Evolutionary conservation across 176 grass and related monocot genomes (phyloP).

Genomic region (Lolium rigidum): DNA sequence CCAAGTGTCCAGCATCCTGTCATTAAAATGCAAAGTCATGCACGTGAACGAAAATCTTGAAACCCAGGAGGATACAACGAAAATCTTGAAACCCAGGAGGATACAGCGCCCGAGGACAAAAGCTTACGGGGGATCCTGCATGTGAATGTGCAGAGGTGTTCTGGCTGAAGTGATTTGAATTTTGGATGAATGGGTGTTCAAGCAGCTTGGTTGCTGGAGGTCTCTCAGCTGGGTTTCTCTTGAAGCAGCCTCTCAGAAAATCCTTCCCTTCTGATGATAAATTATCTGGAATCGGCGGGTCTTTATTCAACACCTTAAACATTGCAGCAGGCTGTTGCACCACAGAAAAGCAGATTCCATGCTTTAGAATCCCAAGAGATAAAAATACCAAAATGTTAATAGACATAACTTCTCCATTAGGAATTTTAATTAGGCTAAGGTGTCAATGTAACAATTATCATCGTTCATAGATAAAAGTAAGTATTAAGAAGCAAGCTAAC

Average conservation of each 20-base stretch:
- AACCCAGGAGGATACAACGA: too few relatives aligned
- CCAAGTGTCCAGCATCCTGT: constrained; percentile 53
- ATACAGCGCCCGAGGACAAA: background rate
- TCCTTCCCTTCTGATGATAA: constrained; percentile 81
- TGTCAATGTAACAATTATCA: constrained; percentile 23
- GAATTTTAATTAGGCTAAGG: constrained; percentile 25
- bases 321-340: constrained; percentile 75
- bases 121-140: constrained; percentile 62
- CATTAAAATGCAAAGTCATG: constrained; percentile 32
- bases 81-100: background rate
- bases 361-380: constrained; percentile 15
- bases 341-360: constrained; percentile 39
- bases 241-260: constrained; percentile 85
- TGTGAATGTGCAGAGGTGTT: constrained; percentile 54
- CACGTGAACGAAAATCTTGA: background rate
- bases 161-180: constrained; percentile 54
- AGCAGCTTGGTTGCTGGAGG: constrained; percentile 69
- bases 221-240: constrained; percentile 75
- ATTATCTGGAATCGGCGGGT: constrained; percentile 66
- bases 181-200: constrained; percentile 67
- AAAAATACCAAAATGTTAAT: constrained; percentile 21
- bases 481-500: too few relatives aligned
- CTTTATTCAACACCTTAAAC: constrained; percentile 83
- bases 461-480: constrained; percentile 19
- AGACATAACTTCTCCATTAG: constrained; percentile 23